Base-by-base conservation (phyloP, 192 early-diverging fungal species). In the Backusella liffmaniae region DNA sequence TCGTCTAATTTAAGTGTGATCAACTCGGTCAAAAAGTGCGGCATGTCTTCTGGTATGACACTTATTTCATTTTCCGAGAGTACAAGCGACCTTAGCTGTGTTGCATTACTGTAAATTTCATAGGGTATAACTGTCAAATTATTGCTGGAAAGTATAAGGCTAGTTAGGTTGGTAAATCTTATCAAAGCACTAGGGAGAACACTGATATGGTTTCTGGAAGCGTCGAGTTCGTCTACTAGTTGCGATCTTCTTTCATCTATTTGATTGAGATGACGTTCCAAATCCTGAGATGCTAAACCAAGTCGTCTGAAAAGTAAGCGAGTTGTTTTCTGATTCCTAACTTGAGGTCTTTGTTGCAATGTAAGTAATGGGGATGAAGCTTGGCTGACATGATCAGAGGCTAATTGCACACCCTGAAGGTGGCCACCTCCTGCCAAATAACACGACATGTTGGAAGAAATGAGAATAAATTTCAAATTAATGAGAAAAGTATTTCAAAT, bases 1-100 rank as follows among this genome's bases (percentile, higher is more conserved):
- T 37, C 67, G 12, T 69, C 67, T 39, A 69, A 26, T 18, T 37
- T 69, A 18, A 69, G 37, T 23, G 67, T 39, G 8, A 39, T 23
- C 37, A 69, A 21, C 10, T 69, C 18, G 21, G 18, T 35, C 21
- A 69, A 37, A 69, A 41, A 69, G n/a, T 23, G 67, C 18, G 67
- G 67, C 67, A 69, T 69, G 10, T 69, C 67, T 69, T 69, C 35
- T 39, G 67, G 67, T 37, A 69, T 69, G 21, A 21, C 21, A 13
- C 16, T 37, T n/a, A 69, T 69, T 69, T 69, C 35, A 36, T 69
- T 69, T 36, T 69, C 67, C 67, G 67, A 69, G 21, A 69, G 21
- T n/a, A 69, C 15, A 9, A 69, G 67, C 18, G 21, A 12, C 37
- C 36, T 35, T 37, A 69, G 37, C 34, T 69, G 67, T 23, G 9